Conservation (phyloP, 2,329 filamentous ascomycete species). For the Neoascochyta sp. region DNA sequence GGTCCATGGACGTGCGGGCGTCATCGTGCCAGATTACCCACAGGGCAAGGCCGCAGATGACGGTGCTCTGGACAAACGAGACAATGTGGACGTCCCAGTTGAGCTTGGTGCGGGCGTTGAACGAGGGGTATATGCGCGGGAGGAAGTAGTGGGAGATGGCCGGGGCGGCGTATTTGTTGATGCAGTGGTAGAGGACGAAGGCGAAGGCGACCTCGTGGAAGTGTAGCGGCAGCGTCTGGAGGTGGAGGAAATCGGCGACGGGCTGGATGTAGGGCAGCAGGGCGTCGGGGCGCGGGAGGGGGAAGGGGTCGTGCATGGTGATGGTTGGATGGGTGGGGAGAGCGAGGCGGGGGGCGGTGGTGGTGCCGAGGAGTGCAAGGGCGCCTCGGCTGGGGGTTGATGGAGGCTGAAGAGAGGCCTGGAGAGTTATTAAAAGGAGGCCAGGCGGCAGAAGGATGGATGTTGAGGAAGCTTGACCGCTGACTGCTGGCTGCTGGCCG, state of each 20-base stretch:
- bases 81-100: slow-evolving; percentile 88
- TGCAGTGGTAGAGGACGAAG: slow-evolving; percentile 64
- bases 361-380: slow-evolving; percentile 8
- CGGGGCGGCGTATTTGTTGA: slow-evolving; percentile 66
- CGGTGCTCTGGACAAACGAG: slow-evolving; percentile 70
- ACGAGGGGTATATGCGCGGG: slow-evolving; percentile 58
- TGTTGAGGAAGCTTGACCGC: too few species aligned
- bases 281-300: slow-evolving; percentile 55
- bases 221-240: slow-evolving; percentile 69
- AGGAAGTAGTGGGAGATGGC: slow-evolving; percentile 60
- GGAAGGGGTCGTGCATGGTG: slow-evolving; percentile 71
- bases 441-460: too few species aligned
- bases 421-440: too few species aligned
- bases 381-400: too few species aligned
- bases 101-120: slow-evolving; percentile 62
- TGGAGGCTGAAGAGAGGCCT: too few species aligned
- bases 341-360: slow-evolving; percentile 8
- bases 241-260: slow-evolving; percentile 57
- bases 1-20: slow-evolving; percentile 63
- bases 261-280: slow-evolving; percentile 58
- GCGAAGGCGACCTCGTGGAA: slow-evolving; percentile 71
- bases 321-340: slow-evolving; percentile 1
- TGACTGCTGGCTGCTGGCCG: too few species aligned
- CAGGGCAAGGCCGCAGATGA: slow-evolving; percentile 70
- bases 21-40: slow-evolving; percentile 66